Evolutionary conservation across 306 rosid genomes (phyloP).

Genomic region (Aeschynomene evenia): DNA sequence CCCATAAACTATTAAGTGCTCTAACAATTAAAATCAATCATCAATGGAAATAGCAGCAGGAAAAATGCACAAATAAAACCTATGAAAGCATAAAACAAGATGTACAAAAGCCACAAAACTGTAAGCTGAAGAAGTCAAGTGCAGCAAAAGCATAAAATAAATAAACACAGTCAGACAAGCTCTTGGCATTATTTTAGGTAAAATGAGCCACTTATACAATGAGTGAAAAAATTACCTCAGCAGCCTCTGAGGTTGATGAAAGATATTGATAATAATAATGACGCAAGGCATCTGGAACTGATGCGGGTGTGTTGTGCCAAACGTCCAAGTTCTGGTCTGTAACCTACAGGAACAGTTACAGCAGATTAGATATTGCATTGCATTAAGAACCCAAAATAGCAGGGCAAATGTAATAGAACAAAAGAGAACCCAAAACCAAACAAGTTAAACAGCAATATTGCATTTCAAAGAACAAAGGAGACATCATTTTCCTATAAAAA

Average conservation of each 20-base stretch:
- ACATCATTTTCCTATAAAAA: background rate
- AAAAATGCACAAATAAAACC: background rate
- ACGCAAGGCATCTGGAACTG: slow-evolving; percentile 94
- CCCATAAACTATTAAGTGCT: background rate
- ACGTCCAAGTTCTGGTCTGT: slow-evolving; percentile 79
- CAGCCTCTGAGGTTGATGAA: slow-evolving; percentile 93
- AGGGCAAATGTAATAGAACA: background rate
- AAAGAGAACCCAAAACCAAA: background rate
- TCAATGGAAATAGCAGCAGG: slow-evolving; percentile 2
- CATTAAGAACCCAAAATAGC: slow-evolving; percentile 15
- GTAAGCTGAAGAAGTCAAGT: slow-evolving; percentile 10
- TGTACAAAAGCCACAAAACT: background rate
- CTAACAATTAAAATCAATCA: background rate
- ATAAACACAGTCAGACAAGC: background rate
- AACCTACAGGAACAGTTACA: slow-evolving; percentile 52
- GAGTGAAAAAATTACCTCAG: slow-evolving; percentile 65
- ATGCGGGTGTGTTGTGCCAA: slow-evolving; percentile 86
- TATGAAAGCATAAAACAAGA: background rate
- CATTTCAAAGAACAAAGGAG: slow-evolving; percentile 14
- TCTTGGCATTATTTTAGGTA: background rate
- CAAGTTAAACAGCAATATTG: background rate
- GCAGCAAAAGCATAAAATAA: background rate
- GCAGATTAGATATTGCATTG: slow-evolving; percentile 24
- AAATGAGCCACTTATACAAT: slow-evolving; percentile 26
- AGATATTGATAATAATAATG: slow-evolving; percentile 93